Evolutionary conservation across 2,329 filamentous ascomycete species (phyloP).

Genomic region (Aspergillus versicolor): DNA sequence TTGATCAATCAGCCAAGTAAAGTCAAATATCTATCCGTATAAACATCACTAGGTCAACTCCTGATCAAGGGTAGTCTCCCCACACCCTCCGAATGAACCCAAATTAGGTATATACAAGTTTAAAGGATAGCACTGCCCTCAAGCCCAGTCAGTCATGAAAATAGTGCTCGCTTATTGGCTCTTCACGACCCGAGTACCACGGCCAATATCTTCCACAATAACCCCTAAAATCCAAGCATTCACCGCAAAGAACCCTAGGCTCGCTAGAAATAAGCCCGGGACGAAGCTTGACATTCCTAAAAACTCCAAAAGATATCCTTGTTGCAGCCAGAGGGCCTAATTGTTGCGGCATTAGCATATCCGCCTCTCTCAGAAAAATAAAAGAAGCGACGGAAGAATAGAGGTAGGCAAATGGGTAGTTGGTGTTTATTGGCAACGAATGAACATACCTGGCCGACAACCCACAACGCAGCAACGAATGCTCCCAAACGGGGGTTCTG

Average conservation of each 20-base stretch:
- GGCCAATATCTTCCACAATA: slow-evolving; percentile 66
- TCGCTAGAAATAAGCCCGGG: slow-evolving; percentile 76
- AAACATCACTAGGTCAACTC: background rate
- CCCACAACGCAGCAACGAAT: slow-evolving; percentile 68
- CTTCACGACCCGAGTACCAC: slow-evolving; percentile 14
- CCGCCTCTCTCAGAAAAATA: background rate
- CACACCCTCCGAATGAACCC: no score
- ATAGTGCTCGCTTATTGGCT: background rate
- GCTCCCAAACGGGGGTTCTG: slow-evolving; percentile 61
- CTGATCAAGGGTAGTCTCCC: no score
- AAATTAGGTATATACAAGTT: no score
- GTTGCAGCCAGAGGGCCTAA: slow-evolving; percentile 68
- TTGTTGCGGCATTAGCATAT: background rate
- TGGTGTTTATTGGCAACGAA: background rate
- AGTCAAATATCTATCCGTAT: background rate
- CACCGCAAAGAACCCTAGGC: slow-evolving; percentile 75
- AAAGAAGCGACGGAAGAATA: background rate
- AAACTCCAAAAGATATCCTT: slow-evolving; percentile 75
- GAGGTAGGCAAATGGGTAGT: background rate
- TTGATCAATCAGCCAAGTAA: background rate
- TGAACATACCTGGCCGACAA: slow-evolving; percentile 62
- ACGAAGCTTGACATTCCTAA: slow-evolving; percentile 79
- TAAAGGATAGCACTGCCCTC: no score
- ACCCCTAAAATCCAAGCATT: slow-evolving; percentile 87
- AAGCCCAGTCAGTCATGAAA: no score